A percentile compares a stretch with the other conserved stretches of the same genome.
Conservation (phyloP, 164 flowering plant genomes). For the Stephania japonica region DNA sequence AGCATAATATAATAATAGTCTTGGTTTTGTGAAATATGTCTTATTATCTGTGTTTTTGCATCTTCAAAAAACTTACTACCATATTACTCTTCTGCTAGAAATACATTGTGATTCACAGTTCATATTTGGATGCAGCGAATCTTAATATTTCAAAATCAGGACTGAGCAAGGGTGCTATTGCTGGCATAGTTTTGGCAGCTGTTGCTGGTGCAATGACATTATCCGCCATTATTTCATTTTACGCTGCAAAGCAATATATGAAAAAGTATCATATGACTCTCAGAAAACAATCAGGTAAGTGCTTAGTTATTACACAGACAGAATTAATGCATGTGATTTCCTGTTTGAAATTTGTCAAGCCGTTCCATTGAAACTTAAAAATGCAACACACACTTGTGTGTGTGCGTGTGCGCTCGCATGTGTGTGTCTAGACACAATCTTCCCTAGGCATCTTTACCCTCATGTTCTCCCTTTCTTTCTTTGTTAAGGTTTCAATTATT, state of each 20-base stretch:
- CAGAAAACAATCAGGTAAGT: slow-evolving; percentile 41
- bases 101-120: neutral
- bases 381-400: too few relatives aligned
- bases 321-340: too few relatives aligned
- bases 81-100: neutral
- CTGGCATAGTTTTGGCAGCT: slow-evolving; percentile 35
- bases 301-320: neutral
- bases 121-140: slow-evolving; percentile 23
- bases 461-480: neutral
- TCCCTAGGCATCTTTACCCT: neutral
- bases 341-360: too few relatives aligned
- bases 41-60: too few relatives aligned
- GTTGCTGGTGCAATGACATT: slow-evolving; percentile 26
- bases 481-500: neutral
- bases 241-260: slow-evolving; percentile 29
- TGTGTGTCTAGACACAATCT: neutral
- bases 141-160: slow-evolving; percentile 12
- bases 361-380: too few relatives aligned
- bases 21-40: too few relatives aligned
- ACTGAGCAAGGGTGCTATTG: slow-evolving; percentile 41
- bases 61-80: too few relatives aligned
- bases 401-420: too few relatives aligned
- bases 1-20: too few relatives aligned
- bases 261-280: slow-evolving; percentile 23
- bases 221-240: slow-evolving; percentile 27